Conservation (phyloP, 805 yeast species). For the Sugiyamaella mastotermitis region DNA sequence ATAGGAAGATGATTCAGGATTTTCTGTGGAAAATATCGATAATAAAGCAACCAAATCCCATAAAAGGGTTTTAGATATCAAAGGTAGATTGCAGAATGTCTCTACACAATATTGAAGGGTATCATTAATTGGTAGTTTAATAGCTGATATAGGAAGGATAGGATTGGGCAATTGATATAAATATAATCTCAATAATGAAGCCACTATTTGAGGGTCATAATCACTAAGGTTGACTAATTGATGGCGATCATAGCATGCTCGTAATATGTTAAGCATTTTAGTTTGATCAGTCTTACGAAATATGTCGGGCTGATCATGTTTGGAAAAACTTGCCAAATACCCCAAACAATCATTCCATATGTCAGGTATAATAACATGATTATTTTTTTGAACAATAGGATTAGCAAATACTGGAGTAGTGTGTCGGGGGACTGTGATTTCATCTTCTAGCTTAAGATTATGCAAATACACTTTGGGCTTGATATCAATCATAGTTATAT, state of each 20-base stretch:
- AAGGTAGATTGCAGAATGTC: constrained; percentile 23
- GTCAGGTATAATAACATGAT: constrained; percentile 23
- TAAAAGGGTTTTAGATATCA: constrained; percentile 24
- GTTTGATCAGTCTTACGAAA: constrained; percentile 17
- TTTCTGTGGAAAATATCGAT: constrained; percentile 35
- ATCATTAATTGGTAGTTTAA: constrained; percentile 50
- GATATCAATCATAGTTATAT: constrained; percentile 70
- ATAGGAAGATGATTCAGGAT: constrained; percentile 7
- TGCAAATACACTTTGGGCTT: constrained; percentile 69
- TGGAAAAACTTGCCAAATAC: constrained; percentile 4
- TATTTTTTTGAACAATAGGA: constrained; percentile 11
- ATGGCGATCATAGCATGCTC: constrained; percentile 37
- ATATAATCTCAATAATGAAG: constrained; percentile 38
- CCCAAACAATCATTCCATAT: constrained; percentile 29
- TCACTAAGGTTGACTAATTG: constrained; percentile 50
- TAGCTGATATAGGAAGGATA: constrained; percentile 44
- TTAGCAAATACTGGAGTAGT: constrained; percentile 29
- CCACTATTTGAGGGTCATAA: constrained; percentile 50
- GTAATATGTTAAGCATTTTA: constrained; percentile 23
- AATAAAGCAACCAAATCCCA: constrained; percentile 43
- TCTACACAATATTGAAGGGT: constrained; percentile 37
- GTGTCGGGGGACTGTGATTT: constrained; percentile 44
- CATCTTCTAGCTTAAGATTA: constrained; percentile 49
- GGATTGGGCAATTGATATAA: constrained; percentile 49
- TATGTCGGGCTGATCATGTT: constrained; percentile 6